Base-by-base conservation (phyloP, 2,329 filamentous ascomycete genomes). In the Ophiostoma australiae region DNA sequence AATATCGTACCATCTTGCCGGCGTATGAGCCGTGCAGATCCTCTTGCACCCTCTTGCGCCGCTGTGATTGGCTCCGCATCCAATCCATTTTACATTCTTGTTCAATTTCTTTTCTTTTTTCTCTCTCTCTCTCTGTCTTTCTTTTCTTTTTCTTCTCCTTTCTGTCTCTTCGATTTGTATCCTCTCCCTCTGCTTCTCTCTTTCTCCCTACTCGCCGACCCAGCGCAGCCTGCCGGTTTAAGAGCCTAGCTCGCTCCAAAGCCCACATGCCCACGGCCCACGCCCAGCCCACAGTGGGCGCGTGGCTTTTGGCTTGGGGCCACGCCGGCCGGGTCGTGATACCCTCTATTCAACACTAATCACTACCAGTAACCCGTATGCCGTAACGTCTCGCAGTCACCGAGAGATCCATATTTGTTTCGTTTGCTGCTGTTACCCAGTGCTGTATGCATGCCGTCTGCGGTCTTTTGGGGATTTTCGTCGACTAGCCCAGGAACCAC, bases 301-400 rank as follows among this genome's bases (percentile, higher is more conserved):
- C 55, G 23, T 63, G 58, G 58, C 58, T 63, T 63, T 63, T 58
- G 52, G n/a, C 52, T 58, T 31, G 27, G 55, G 58, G 31, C 17
- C 61, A 35, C 61, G 61, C 61, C 61, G 61, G 63, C 61, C 61
- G 61, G 63, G 33, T 27, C 20, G 35, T 39, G 63, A 66, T 39
- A 65, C 61, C 15, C 15, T 37, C 4, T 23, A 23, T 23, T 31
- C n/a, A 37, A 27, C 52, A 15, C 13, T 31, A 10, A 23, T 15
- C 23, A 15, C 31, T 31, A 11, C 13, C 13, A 15, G 4, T 17
- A 15, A 39, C 10, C 37, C 10, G 13, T 39, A 39, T 39, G 37
- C 13, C 37, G 10, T 31, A 61, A 61, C 55, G 33, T 65, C 61
- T 65, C 33, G 61, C 61, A 35, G 61, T 65, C 61, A 20, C 61